phyloP scores from a whole-genome alignment of 306 rosid genomes.

The Lotus japonicus region DNA sequence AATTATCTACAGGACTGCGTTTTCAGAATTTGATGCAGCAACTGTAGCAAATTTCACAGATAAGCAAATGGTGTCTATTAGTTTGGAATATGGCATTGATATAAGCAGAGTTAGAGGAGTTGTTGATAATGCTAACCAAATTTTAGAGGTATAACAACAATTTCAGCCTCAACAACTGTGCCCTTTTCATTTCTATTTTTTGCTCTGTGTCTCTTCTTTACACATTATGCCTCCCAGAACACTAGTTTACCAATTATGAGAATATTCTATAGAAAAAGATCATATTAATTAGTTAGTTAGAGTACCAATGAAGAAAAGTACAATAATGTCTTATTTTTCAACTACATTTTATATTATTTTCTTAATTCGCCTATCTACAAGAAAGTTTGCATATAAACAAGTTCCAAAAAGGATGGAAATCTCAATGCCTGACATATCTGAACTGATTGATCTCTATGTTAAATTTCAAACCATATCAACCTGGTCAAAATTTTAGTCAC shows the following conservation, averaged over 20 bases:
- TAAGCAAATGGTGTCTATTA: conserved; percentile 69
- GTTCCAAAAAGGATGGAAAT: conserved; percentile 27
- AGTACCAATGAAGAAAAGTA: conserved; percentile 17
- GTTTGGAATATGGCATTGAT: conserved; percentile 65
- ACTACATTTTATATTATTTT: background rate
- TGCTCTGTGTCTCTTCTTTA: conserved; percentile 6
- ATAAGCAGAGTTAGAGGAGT: conserved; percentile 89
- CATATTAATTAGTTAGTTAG: background rate
- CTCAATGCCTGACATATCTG: conserved; percentile 27
- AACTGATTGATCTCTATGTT: background rate
- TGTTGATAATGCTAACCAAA: conserved; percentile 83
- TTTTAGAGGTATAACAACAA: conserved; percentile 61
- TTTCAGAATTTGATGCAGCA: conserved; percentile 76
- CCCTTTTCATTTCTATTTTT: background rate
- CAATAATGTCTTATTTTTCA: conserved; percentile 1
- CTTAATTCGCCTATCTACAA: conserved; percentile 11
- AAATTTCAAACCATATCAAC: too few species aligned
- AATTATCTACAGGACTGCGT: conserved; percentile 54
- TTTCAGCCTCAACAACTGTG: background rate
- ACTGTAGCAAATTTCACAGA: conserved; percentile 62
- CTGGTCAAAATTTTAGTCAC: too few species aligned
- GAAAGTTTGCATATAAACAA: conserved; percentile 24
- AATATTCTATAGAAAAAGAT: conserved; percentile 22
- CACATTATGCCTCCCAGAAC: conserved; percentile 5
- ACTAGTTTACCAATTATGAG: conserved; percentile 5